Evolutionary conservation across 2,329 filamentous ascomycete species (phyloP), one percentile per base, ranked within the genome.

Genomic region (Colletotrichum chrysophilum): DNA sequence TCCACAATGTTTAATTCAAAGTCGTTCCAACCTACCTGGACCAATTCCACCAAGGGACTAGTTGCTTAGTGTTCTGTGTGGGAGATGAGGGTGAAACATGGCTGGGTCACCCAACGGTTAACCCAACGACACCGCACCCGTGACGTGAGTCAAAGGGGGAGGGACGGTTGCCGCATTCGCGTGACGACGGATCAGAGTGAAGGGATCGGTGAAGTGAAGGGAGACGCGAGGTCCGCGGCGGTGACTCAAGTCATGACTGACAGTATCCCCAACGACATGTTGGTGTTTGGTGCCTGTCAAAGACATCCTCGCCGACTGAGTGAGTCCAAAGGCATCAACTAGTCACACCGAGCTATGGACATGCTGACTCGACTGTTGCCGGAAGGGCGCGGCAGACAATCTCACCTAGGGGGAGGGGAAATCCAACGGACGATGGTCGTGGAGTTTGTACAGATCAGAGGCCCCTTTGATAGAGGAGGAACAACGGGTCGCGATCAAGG

Each of bases 1-100:
- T 16, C 61, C 52, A 58, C 32, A 75, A 72, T 64, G 21, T 71
- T 56, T 64, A 73, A 73, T 75, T 26, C 55, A 30, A 62, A 28
- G 5, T 18, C 24, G 12, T 7, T 34, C 4, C 14, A n/a, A 28
- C 8, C 32, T n/a, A 34, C 18, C 28, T 13, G 2, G 58, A 34
- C 28, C 26, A 21, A 12, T 62, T 62, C 18, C 16, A 24, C 36
- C n/a, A 13, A 21, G 13, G 43, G 43, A 52, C 43, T 52, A 21
- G 12, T 13, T 13, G 28, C 12, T 34, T 34, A 13, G 13, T 30
- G 18, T n/a, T 24, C 10, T 62, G 12, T 36, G 9, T 7, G 30
- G 21, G 28, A 34, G 18, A 36, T 62, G 18, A 62, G 28, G 28
- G 28, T 62, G 58, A 21, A 18, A 32, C 58, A 52, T 62, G 58